Percentiles rank a stretch among this genome's conserved stretches.
Evolutionary conservation across 78 protist genomes (phyloP).

Genomic region (Monosiga brevicollis): DNA sequence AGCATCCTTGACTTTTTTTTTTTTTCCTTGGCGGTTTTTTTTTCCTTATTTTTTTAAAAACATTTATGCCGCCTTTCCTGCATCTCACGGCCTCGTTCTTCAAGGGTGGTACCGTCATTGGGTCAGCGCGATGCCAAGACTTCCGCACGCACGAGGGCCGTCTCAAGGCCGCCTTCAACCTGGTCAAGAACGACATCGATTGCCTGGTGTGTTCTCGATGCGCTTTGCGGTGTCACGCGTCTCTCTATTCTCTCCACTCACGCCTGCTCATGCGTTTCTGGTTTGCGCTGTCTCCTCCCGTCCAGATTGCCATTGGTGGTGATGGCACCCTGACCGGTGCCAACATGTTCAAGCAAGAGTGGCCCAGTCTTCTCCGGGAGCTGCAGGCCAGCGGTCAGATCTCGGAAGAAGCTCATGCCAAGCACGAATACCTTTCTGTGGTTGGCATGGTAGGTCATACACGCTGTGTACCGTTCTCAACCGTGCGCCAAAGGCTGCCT

Average conservation of each 20-base stretch:
- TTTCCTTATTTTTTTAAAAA: too few relatives aligned
- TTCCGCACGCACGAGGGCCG: slow-evolving; percentile 60
- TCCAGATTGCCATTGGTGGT: slow-evolving; percentile 56
- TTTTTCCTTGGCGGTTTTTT: too few relatives aligned
- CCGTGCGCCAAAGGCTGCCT: too few relatives aligned
- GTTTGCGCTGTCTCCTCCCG: background rate
- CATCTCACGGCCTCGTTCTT: too few relatives aligned
- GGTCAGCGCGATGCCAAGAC: slow-evolving; percentile 56
- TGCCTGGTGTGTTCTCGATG: slow-evolving; percentile 29
- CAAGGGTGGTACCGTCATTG: slow-evolving; percentile 70
- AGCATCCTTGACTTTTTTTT: too few relatives aligned
- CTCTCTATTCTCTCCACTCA: too few relatives aligned
- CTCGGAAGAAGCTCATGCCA: background rate
- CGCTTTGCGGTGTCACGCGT: too few relatives aligned
- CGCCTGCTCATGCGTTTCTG: too few relatives aligned
- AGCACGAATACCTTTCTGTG: background rate
- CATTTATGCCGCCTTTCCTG: too few relatives aligned
- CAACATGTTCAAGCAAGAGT: slow-evolving; percentile 39
- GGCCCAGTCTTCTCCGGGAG: slow-evolving; percentile 34
- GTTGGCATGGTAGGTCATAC: background rate
- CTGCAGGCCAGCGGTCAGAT: background rate
- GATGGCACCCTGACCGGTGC: slow-evolving; percentile 77
- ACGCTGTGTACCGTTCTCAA: too few relatives aligned
- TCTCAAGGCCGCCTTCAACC: slow-evolving; percentile 47
- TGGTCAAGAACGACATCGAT: slow-evolving; percentile 37